Evolutionary conservation across 129 eudicot genomes (phyloP), one percentile per base, ranked within the genome.

Genomic region (Flaveria robusta): DNA sequence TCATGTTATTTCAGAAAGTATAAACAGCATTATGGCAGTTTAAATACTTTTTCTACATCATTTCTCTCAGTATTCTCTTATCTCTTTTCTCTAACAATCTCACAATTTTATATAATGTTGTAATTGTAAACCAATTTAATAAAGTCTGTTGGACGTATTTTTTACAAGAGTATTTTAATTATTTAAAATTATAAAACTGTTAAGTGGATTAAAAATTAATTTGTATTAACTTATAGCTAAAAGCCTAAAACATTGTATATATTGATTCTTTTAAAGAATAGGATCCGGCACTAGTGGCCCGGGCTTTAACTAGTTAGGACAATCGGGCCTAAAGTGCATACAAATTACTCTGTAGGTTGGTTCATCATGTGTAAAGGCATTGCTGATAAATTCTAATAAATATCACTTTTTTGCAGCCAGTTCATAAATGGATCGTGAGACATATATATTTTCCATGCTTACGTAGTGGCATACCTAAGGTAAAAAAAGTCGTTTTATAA

Each of bases 381-480:
- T 55, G 23, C 71, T 71, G 11, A 34, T 74, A 56, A 14, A 7
- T 4, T 24, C 63, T 81, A 74, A 81, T 47, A 6, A 43, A 7
- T 66, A 29, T 66, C 10, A 42, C 49, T 73, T 68, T 27, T 26
- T 60, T 85, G 84, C 85, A 94, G 98, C 98, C 98, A 49, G 98
- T 94, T 74, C 98, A 94, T 83, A 94, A 89, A 86, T 94, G 98
- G 98, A 91, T 94, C 86, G 93, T 94, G 24, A 86, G 98, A 2
- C 98, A 94, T 78, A 81, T 94, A n/a, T 91, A 91, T 78, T 88
- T 91, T 70, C 98, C 98, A 74, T 91, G 96, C 83, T 76, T 94
- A 76, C 88, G 96, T 81, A 88, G 87, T 79, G 98, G 98, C 68
- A 82, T 91, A n/a, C 97, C 98, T n/a, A 94, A 86, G 98, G 98